A percentile compares a stretch with the other conserved stretches of the same genome.
These are phyloP conservation scores for Thielaviopsis populi DNA, from an alignment of 2,329 filamentous ascomycete genomes.

Conservation along the genomic window DNA sequence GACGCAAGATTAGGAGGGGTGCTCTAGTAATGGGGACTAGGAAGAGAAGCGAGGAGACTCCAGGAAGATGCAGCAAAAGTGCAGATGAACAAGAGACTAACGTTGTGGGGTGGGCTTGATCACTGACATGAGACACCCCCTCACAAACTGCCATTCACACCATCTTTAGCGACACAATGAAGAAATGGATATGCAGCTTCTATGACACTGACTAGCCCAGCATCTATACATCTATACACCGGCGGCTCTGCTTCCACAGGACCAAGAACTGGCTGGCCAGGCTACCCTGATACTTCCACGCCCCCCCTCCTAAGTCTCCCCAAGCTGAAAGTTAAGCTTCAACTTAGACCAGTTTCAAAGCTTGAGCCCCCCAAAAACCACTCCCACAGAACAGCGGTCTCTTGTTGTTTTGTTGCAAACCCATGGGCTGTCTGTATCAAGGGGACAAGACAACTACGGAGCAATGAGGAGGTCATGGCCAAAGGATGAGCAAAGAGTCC, in stretches of 20 bases:
- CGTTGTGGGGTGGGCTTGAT: neutral
- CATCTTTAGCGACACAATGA: no score
- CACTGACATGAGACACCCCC: no score
- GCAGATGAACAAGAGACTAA: neutral
- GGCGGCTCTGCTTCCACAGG: no score
- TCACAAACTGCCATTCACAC: no score
- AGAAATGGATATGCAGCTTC: no score
- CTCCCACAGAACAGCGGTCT: neutral
- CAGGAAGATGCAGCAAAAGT: neutral
- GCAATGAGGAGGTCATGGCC: neutral
- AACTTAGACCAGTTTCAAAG: neutral
- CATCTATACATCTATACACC: no score
- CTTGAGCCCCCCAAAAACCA: neutral
- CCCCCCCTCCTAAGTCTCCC: neutral
- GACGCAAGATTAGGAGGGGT: neutral
- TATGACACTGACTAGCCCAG: no score
- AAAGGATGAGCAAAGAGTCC: no score
- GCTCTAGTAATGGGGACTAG: neutral
- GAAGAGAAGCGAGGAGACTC: neutral
- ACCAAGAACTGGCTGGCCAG: no score
- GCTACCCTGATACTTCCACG: no score
- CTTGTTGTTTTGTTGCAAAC: neutral
- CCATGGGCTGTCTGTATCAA: neutral
- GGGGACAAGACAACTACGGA: neutral
- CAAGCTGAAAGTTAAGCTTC: neutral